These are phyloP conservation scores for Hygrocybe punicea DNA, from an alignment of 768 basidiomycete species.

Conservation along the genomic window DNA sequence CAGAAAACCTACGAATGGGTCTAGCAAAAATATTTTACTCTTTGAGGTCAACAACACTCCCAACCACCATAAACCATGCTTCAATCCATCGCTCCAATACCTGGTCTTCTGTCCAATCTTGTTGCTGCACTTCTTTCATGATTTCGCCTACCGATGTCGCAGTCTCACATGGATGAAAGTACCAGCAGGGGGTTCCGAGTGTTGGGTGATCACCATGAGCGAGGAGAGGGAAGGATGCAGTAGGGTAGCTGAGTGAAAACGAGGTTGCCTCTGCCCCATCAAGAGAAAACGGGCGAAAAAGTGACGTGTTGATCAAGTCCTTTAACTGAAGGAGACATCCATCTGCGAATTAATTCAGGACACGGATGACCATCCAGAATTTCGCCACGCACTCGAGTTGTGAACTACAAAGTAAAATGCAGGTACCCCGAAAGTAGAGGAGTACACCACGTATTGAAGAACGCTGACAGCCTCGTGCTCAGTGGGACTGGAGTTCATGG, in stretches of 20 bases:
- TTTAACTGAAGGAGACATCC: slow-evolving; percentile 59
- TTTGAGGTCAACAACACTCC: slow-evolving; percentile 57
- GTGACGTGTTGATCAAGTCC: slow-evolving; percentile 52
- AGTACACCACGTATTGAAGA: slow-evolving; percentile 70
- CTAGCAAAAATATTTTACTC: not conserved
- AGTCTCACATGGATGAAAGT: slow-evolving; percentile 84
- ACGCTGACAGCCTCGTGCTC: slow-evolving; percentile 40
- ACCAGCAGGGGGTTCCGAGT: slow-evolving; percentile 74
- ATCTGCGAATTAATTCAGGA: slow-evolving; percentile 38
- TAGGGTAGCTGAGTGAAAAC: slow-evolving; percentile 52
- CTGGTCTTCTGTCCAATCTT: slow-evolving; percentile 30
- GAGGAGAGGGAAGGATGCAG: slow-evolving; percentile 65
- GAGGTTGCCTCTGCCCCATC: slow-evolving; percentile 44
- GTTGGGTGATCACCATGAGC: slow-evolving; percentile 87
- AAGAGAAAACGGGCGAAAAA: slow-evolving; percentile 54
- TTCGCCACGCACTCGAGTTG: slow-evolving; percentile 57
- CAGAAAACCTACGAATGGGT: no score
- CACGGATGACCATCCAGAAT: slow-evolving; percentile 3
- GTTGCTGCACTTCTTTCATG: slow-evolving; percentile 44
- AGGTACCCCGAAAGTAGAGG: slow-evolving; percentile 77
- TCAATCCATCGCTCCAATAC: slow-evolving; percentile 55
- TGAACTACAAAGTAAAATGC: slow-evolving; percentile 78
- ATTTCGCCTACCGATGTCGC: slow-evolving; percentile 65
- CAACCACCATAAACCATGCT: slow-evolving; percentile 75
- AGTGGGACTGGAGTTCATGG: slow-evolving; percentile 32